Conservation (phyloP, 208 protist genomes). For the Kentomonas sorsogonicus region DNA sequence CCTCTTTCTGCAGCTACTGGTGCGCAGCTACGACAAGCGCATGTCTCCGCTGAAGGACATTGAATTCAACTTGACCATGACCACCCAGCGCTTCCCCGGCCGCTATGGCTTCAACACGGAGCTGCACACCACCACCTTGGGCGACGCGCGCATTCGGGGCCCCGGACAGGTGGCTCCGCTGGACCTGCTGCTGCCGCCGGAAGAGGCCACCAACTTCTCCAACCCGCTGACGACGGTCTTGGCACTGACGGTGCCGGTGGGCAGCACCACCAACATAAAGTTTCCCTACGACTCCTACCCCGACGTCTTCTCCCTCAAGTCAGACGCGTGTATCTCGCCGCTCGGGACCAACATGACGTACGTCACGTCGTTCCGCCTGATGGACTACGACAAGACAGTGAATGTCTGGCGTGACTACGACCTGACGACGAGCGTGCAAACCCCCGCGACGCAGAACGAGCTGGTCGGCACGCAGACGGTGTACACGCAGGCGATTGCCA, state of each 20-base stretch:
- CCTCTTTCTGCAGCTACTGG: slow-evolving; percentile 10
- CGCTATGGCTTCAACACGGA: too few relatives aligned
- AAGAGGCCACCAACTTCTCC: not conserved
- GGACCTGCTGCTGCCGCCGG: too few relatives aligned
- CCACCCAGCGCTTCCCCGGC: too few relatives aligned
- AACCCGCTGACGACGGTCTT: not conserved
- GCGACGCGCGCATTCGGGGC: too few relatives aligned
- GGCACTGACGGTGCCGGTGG: slow-evolving; percentile 13
- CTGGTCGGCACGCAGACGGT: not conserved
- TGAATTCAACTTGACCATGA: slow-evolving; percentile 4
- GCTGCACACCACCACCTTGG: too few relatives aligned
- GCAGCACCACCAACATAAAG: slow-evolving; percentile 8
- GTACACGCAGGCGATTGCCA: not conserved
- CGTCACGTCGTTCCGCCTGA: not conserved
- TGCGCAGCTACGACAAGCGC: slow-evolving; percentile 18
- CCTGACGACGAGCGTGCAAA: not conserved
- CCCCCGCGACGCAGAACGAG: not conserved
- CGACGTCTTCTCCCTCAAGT: slow-evolving; percentile 18
- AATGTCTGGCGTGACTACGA: slow-evolving; percentile 10
- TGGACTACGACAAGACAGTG: slow-evolving; percentile 12
- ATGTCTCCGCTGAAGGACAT: slow-evolving; percentile 7
- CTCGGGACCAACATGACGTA: not conserved
- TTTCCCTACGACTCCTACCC: slow-evolving; percentile 17
- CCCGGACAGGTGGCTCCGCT: too few relatives aligned
- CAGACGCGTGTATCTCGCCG: slow-evolving; percentile 8